Evolutionary conservation across 2,329 filamentous ascomycete genomes (phyloP), one percentile per base, ranked within the genome.

Genomic region (Stenocarpella maydis): DNA sequence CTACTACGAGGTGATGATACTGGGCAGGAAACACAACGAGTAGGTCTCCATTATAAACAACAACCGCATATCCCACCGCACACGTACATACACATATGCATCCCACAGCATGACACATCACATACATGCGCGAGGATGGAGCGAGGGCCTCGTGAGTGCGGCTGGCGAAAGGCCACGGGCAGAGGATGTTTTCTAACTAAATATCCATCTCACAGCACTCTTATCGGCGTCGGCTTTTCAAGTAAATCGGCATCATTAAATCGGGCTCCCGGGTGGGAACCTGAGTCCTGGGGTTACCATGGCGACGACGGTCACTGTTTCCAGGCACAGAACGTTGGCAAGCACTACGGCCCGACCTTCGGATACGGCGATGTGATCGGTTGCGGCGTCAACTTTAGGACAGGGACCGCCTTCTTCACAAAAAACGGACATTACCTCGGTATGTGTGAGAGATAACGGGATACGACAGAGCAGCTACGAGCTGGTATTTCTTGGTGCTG

Each of bases 1-100:
- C 80, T 99, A 99, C 79, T 99, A 90, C 77, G 96, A 99, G 78
- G 85, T 91, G 28, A 81, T 81, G 19, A 82, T 89, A 58, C 69
- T 86, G 31, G 80, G 82, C 19, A 83, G 81, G 65, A 86, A 84
- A 75, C 80, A 81, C 72, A 85, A 88, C 52, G 87, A 89, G 86
- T 89, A 81, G 66, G 86, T 85, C 12, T 31, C 34, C 12, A 39
- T 28, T 28, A 43, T 73, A 66, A 37, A 43, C 12, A 8, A 53
- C 2, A 19, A 34, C n/a, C 17, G n/a, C 45, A 37, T 10, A 45
- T 68, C 53, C 37, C 41, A 47, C 26, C 14, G 17, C 53, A 10
- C 47, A 43, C 28, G 10, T 45, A 47, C 28, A 19, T 17, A 21
- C 41, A 47, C 31, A 49, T 10, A 17, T 28, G 47, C 4, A 47